phyloP scores from a whole-genome alignment of 805 yeast species.

The Yarrowia sp. region DNA sequence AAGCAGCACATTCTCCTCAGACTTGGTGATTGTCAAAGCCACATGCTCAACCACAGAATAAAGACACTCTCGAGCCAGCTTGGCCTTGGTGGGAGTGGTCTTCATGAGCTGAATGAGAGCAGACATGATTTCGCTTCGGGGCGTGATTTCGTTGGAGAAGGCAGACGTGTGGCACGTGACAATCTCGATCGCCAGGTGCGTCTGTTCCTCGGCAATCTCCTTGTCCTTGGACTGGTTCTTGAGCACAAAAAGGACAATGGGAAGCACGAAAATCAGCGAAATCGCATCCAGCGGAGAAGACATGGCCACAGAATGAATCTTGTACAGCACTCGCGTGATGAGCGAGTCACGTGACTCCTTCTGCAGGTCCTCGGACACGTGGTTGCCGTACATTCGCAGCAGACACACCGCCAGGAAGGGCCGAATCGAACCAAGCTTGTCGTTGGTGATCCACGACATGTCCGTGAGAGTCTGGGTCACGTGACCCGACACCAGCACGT shows the following conservation, averaged over 20 bases:
- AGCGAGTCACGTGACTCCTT: conserved; percentile 63
- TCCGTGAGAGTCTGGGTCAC: conserved; percentile 48
- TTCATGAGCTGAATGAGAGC: conserved; percentile 69
- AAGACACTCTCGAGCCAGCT: conserved; percentile 83
- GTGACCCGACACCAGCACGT: not conserved
- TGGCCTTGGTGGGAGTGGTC: conserved; percentile 76
- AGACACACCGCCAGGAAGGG: conserved; percentile 72
- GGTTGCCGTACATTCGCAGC: conserved; percentile 58
- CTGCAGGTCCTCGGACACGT: conserved; percentile 55
- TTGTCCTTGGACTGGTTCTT: conserved; percentile 58
- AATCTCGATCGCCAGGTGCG: conserved; percentile 77
- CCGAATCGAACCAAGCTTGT: conserved; percentile 60
- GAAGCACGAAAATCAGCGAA: conserved; percentile 75
- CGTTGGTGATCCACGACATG: conserved; percentile 52
- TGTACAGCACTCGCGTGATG: conserved; percentile 72
- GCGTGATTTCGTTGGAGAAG: conserved; percentile 68
- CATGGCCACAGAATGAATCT: conserved; percentile 75
- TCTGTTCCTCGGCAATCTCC: conserved; percentile 90
- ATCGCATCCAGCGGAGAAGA: conserved; percentile 72
- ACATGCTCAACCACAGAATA: conserved; percentile 77
- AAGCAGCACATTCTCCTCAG: conserved; percentile 67
- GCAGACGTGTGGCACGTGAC: conserved; percentile 57
- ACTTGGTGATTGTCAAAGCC: conserved; percentile 62
- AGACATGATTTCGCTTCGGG: conserved; percentile 68
- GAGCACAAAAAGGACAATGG: conserved; percentile 72